Percentiles rank a stretch among this genome's conserved stretches.
Evolutionary conservation across 345 rosid genomes (phyloP).

Genomic region (Mangifera indica): DNA sequence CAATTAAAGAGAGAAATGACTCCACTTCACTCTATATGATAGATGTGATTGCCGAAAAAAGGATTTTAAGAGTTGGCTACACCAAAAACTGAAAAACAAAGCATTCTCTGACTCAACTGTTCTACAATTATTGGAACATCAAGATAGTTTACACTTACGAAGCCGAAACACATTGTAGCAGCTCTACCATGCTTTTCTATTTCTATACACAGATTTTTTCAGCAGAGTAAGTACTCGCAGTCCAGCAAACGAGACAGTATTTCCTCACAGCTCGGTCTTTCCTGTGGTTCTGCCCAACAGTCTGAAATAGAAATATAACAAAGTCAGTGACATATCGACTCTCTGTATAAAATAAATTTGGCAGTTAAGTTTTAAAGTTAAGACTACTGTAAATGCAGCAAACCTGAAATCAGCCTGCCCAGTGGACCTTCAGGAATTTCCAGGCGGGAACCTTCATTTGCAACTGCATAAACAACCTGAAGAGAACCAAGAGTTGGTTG

Average conservation of each 20-base stretch:
- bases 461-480: constrained; percentile 91
- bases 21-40: too few relatives aligned
- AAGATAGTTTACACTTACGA: constrained; percentile 28
- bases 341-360: too few relatives aligned
- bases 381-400: not conserved
- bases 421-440: constrained; percentile 90
- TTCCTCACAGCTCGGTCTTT: constrained; percentile 82
- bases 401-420: constrained; percentile 88
- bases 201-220: constrained; percentile 44
- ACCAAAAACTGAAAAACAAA: constrained; percentile 18
- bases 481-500: not conserved
- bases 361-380: too few relatives aligned
- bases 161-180: constrained; percentile 41
- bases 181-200: constrained; percentile 50
- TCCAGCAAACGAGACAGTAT: constrained; percentile 80
- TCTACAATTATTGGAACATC: constrained; percentile 33
- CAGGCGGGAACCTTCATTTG: constrained; percentile 79
- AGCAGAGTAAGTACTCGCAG: constrained; percentile 76
- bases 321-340: not conserved
- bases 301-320: constrained; percentile 38
- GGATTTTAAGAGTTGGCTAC: not conserved
- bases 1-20: not conserved
- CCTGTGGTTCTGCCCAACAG: constrained; percentile 88
- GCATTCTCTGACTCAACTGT: constrained; percentile 16
- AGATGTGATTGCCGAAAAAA: constrained; percentile 3